Evolutionary conservation across 164 flowering plant genomes (phyloP).

Genomic region (Vitis amurensis): DNA sequence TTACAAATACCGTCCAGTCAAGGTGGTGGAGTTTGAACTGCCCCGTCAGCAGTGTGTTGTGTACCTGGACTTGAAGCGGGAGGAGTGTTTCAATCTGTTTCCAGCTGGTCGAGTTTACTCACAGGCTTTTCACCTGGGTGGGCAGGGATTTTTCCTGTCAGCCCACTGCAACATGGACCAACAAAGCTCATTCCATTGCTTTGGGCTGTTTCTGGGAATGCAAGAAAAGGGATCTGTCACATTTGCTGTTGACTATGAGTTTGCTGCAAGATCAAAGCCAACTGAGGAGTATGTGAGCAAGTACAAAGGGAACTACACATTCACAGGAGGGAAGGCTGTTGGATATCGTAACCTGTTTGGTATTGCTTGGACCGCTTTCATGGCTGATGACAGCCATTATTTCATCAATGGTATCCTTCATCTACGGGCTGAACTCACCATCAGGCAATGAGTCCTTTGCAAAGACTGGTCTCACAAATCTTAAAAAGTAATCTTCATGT

Average conservation of each 20-base stretch:
- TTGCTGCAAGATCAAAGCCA: constrained; percentile 47
- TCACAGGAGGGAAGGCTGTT: constrained; percentile 57
- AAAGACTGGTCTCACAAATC: too few relatives aligned
- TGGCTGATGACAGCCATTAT: constrained; percentile 43
- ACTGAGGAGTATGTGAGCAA: constrained; percentile 41
- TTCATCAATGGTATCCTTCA: constrained; percentile 53
- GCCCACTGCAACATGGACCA: constrained; percentile 68
- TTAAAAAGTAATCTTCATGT: too few relatives aligned
- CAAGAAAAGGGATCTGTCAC: constrained; percentile 50
- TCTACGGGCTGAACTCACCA: constrained; percentile 50
- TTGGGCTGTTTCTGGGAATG: constrained; percentile 60
- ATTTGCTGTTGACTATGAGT: constrained; percentile 52
- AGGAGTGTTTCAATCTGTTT: constrained; percentile 46
- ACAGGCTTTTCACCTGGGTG: constrained; percentile 58
- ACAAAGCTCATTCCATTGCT: constrained; percentile 49
- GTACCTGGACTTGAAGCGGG: constrained; percentile 53
- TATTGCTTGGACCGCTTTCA: constrained; percentile 43
- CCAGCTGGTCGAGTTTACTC: constrained; percentile 56
- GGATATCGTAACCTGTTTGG: constrained; percentile 50
- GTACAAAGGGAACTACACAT: constrained; percentile 45
- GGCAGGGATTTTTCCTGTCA: constrained; percentile 56
- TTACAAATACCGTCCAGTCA: constrained; percentile 52
- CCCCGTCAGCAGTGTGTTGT: constrained; percentile 57
- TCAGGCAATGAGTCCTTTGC: constrained; percentile 17
- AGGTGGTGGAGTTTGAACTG: constrained; percentile 50